These are phyloP conservation scores for Austroboletus novae-zelandiae DNA, from an alignment of 1,284 basidiomycete species.

Conservation along the genomic window DNA sequence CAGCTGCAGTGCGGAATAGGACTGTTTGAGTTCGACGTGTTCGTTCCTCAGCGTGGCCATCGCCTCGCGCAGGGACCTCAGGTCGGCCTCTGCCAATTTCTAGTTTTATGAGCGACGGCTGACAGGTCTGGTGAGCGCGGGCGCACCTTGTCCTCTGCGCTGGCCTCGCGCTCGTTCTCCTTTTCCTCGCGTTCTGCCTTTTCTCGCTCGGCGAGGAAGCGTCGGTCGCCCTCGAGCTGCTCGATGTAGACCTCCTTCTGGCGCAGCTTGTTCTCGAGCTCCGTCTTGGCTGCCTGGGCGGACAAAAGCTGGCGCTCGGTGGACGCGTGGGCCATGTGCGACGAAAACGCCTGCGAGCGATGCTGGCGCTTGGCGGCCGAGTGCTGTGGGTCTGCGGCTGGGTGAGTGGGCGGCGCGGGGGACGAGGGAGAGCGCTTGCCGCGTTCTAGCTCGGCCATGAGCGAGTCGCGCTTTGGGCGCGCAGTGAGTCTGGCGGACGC, in stretches of 20 bases:
- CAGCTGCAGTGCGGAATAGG: conserved; percentile 44
- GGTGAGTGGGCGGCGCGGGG: neutral
- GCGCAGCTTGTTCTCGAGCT: conserved; percentile 61
- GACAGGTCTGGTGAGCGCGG: neutral
- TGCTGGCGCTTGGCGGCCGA: conserved; percentile 62
- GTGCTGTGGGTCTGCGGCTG: conserved; percentile 51
- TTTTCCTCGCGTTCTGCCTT: conserved; percentile 55
- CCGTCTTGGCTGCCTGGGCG: conserved; percentile 54
- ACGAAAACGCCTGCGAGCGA: conserved; percentile 55
- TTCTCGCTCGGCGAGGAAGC: conserved; percentile 58
- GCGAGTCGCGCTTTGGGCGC: conserved; percentile 53
- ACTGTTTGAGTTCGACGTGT: conserved; percentile 54
- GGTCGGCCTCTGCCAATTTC: conserved; percentile 39
- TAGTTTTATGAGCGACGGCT: conserved; percentile 7
- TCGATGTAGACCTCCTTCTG: conserved; percentile 60
- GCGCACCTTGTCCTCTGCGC: conserved; percentile 55
- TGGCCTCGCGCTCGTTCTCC: conserved; percentile 43
- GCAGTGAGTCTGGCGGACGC: neutral
- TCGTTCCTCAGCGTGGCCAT: conserved; percentile 51
- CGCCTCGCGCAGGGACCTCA: conserved; percentile 46
- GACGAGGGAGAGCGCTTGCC: conserved; percentile 34
- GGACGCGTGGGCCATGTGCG: conserved; percentile 54
- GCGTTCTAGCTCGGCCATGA: conserved; percentile 64
- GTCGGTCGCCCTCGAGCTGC: conserved; percentile 60
- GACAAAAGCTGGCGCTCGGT: conserved; percentile 62